phyloP scores from a whole-genome alignment of 2,329 filamentous ascomycete species.

The Xylariaceae sp. region DNA sequence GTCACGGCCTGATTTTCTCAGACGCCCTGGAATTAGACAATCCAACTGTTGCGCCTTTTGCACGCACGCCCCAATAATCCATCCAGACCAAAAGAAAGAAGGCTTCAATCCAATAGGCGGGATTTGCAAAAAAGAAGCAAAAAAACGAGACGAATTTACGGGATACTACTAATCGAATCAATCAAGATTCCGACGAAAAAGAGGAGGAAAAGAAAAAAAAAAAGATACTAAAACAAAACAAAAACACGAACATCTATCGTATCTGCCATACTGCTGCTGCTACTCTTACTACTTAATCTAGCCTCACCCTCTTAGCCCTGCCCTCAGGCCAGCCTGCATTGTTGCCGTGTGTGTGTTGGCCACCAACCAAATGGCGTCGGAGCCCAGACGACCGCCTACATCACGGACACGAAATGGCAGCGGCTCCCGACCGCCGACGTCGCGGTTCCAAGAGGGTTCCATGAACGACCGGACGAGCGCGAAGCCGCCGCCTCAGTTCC shows the following conservation, averaged over 20 bases:
- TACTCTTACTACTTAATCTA: too few relatives aligned
- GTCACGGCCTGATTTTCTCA: neutral
- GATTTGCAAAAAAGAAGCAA: neutral
- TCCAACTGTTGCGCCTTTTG: neutral
- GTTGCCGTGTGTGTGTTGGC: neutral
- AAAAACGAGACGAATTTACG: neutral
- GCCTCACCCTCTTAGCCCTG: too few relatives aligned
- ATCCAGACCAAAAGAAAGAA: neutral
- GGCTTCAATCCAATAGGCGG: neutral
- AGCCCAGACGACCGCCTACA: conserved; percentile 33
- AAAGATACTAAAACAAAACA: neutral
- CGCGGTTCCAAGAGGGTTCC: conserved; percentile 68
- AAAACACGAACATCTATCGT: neutral
- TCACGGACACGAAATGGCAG: conserved; percentile 34
- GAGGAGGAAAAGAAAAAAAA: neutral
- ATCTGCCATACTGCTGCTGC: neutral
- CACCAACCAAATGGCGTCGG: conserved; percentile 24
- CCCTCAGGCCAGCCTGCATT: too few relatives aligned
- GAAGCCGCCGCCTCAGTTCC: conserved; percentile 63
- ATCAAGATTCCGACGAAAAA: neutral
- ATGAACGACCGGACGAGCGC: conserved; percentile 78
- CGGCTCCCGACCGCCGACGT: conserved; percentile 28
- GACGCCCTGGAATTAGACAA: neutral
- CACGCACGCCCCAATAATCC: neutral
- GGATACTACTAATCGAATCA: neutral